Evolutionary conservation across 23 red algal species (phyloP), one percentile per base, ranked within the genome.

Genomic region (Pyropia haitanensis): DNA sequence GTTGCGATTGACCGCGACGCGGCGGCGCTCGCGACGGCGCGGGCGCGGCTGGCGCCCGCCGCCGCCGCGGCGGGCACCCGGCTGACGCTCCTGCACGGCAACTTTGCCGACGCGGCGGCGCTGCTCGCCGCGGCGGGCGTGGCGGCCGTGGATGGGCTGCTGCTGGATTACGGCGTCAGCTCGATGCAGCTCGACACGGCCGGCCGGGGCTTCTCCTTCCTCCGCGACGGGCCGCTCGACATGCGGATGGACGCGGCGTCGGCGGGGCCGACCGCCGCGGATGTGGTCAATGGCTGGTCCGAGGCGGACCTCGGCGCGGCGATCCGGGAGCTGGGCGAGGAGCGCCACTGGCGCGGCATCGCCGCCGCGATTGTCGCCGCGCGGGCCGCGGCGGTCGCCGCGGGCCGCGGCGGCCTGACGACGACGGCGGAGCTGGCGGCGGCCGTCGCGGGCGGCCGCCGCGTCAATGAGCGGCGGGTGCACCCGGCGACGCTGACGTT

Each of bases 401-500:
- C 39, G 4, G 39, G 39, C 4, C 33, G 24, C 1, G 16, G n/a
- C 5, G 18, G 25, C 10, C 66, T 91, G 22, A 27, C 44, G 18
- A 77, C 49, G 10, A 91, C 87, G 14, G 61, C 27, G 53, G 68
- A 91, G 51, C 63, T 91, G 20, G 87, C 73, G 18, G 56, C 25
- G 14, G 56, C 71, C 25, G 53, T 88, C 16, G 71, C 53, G 25
- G 58, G 78, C 27, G 67, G 71, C 16, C 34, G 58, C 2, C 25
- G 24, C 13, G 8, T 23, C 16, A 18, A 49, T 66, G 32, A 77
- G 26, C 39, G 39, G 4, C 39, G 39, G 5, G 50, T 90, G 22
- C 94, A 98, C 63, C 94, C 94, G 24, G 94, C 94, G 27, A 98
- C 94, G 53, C 74, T 87, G 31, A 71, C 69, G 44, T 98, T 98